Conservation (phyloP, 192 early-diverging fungal species). For the Coemansia brasiliensis region DNA sequence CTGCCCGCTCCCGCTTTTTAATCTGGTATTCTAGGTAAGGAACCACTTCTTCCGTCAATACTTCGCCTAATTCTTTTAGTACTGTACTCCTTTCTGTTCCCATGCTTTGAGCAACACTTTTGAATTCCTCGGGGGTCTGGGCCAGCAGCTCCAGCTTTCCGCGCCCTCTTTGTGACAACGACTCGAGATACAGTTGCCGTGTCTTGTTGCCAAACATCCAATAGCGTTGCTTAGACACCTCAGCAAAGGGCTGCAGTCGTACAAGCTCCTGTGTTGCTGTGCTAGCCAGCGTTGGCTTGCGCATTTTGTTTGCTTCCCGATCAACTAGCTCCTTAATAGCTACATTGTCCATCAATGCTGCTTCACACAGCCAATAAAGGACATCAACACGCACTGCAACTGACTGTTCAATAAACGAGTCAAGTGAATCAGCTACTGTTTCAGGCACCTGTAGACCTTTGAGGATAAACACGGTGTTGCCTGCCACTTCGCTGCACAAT, state of each 20-base stretch:
- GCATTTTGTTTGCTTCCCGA: slow-evolving; percentile 20
- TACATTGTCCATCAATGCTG: slow-evolving; percentile 36
- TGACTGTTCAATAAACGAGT: slow-evolving; percentile 26
- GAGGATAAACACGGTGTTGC: slow-evolving; percentile 27
- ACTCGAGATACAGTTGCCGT: slow-evolving; percentile 42
- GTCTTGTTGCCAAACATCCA: slow-evolving; percentile 52
- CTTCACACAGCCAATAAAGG: slow-evolving; percentile 45
- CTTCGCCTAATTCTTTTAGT: slow-evolving; percentile 33
- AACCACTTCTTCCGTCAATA: slow-evolving; percentile 23
- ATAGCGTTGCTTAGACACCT: slow-evolving; percentile 52
- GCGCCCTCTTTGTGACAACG: slow-evolving; percentile 26
- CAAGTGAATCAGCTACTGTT: slow-evolving; percentile 41
- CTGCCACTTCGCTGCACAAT: slow-evolving; percentile 35
- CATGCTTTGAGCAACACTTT: slow-evolving; percentile 18
- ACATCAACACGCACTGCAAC: slow-evolving; percentile 43
- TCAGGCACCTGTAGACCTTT: slow-evolving; percentile 43
- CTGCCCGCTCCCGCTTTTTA: slow-evolving; percentile 29
- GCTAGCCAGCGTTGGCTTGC: slow-evolving; percentile 19
- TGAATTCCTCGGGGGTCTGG: slow-evolving; percentile 39
- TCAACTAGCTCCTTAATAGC: slow-evolving; percentile 38
- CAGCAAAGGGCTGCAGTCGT: slow-evolving; percentile 39
- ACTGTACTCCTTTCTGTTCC: slow-evolving; percentile 21
- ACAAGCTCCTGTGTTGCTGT: slow-evolving; percentile 5
- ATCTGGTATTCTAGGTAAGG: slow-evolving; percentile 34
- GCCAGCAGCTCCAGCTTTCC: slow-evolving; percentile 45